A percentile compares a stretch with the other conserved stretches of the same genome.
Conservation (phyloP, 257 asterid genomes). For the Plantago ovata region DNA sequence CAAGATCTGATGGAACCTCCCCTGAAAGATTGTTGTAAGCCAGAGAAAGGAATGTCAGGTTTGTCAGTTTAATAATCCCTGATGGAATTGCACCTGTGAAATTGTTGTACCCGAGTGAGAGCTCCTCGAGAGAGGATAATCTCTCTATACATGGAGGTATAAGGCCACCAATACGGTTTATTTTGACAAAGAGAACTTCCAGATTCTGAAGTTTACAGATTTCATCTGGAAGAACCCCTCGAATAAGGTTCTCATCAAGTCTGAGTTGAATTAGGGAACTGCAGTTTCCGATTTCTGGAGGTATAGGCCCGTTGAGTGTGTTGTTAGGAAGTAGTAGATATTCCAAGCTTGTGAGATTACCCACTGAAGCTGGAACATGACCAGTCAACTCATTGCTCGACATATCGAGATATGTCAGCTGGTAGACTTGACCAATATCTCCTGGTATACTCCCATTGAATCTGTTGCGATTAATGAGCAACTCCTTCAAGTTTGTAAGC, state of each 20-base stretch:
- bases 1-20: constrained; percentile 37
- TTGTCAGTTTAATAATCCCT: constrained; percentile 31
- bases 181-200: constrained; percentile 15
- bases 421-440: constrained; percentile 22
- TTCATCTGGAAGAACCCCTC: constrained; percentile 37
- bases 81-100: constrained; percentile 37
- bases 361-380: constrained; percentile 35
- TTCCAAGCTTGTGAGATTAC: constrained; percentile 28
- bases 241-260: constrained; percentile 27
- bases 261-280: constrained; percentile 26
- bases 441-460: constrained; percentile 40
- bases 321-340: constrained; percentile 22
- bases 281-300: constrained; percentile 38
- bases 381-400: constrained; percentile 36
- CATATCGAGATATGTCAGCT: constrained; percentile 28
- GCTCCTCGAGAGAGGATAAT: constrained; percentile 29
- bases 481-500: constrained; percentile 25
- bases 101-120: constrained; percentile 27
- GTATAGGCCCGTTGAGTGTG: constrained; percentile 28
- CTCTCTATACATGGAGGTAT: constrained; percentile 39
- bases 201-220: constrained; percentile 37
- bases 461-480: constrained; percentile 24
- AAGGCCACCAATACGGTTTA: constrained; percentile 37
- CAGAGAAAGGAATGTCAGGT: constrained; percentile 30
- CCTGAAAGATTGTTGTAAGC: constrained; percentile 39